Percentiles rank a stretch among this genome's conserved stretches.
phyloP scores from a whole-genome alignment of 2,329 filamentous ascomycete species.

The Trematosphaeria pertusa region DNA sequence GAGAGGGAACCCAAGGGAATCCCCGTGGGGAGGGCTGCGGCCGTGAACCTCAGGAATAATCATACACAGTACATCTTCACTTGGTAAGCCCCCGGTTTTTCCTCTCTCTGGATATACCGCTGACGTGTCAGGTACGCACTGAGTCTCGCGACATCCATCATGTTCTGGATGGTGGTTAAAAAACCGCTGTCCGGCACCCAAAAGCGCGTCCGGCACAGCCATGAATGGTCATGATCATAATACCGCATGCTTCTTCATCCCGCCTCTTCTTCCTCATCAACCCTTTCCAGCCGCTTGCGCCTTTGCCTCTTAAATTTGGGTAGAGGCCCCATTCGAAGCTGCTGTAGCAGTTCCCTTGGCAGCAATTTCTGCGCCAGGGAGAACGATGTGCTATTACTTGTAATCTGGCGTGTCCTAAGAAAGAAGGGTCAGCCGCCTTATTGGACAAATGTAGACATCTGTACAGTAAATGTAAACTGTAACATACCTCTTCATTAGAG shows the following conservation, averaged over 20 bases:
- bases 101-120: slow-evolving; percentile 6
- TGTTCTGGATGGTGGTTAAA: slow-evolving; percentile 95
- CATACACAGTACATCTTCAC: slow-evolving; percentile 99
- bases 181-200: slow-evolving; percentile 79
- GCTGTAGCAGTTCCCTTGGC: slow-evolving; percentile 81
- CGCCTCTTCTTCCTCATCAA: slow-evolving; percentile 54
- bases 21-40: slow-evolving; percentile 84
- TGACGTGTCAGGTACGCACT: slow-evolving; percentile 76
- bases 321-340: slow-evolving; percentile 70
- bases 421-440: slow-evolving; percentile 40
- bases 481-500: slow-evolving; percentile 81
- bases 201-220: slow-evolving; percentile 77
- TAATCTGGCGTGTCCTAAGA: slow-evolving; percentile 66
- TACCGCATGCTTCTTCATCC: slow-evolving; percentile 39
- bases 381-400: slow-evolving; percentile 75
- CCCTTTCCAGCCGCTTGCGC: slow-evolving; percentile 51
- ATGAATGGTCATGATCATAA: slow-evolving; percentile 67
- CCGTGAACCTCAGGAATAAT: slow-evolving; percentile 94
- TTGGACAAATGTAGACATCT: slow-evolving; percentile 2
- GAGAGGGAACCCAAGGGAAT: slow-evolving; percentile 81
- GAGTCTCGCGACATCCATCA: slow-evolving; percentile 83
- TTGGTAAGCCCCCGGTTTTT: slow-evolving; percentile 68
- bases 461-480: slow-evolving; percentile 21
- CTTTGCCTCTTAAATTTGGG: slow-evolving; percentile 56
- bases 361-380: slow-evolving; percentile 84